A percentile compares a stretch with the other conserved stretches of the same genome.
phyloP scores from a whole-genome alignment of 352 stramenopile species.

The Pythium folliculosum region DNA sequence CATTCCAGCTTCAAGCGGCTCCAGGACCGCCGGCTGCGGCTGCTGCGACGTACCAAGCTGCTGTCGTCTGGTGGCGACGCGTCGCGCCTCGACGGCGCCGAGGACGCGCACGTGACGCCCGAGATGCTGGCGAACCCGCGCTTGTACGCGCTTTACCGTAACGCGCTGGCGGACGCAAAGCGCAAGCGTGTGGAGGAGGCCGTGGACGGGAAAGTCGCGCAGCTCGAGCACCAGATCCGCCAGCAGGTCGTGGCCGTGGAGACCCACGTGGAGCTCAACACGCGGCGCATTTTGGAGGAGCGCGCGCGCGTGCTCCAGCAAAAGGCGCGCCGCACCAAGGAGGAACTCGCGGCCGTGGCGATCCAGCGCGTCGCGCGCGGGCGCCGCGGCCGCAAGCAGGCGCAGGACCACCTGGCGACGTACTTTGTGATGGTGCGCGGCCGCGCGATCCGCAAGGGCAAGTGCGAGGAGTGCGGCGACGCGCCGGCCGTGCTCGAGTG shows the following conservation, averaged over 20 bases:
- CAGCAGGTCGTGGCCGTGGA: slow-evolving; percentile 50
- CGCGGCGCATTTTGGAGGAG: slow-evolving; percentile 43
- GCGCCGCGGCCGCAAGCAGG: slow-evolving; percentile 38
- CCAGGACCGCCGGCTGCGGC: slow-evolving; percentile 9
- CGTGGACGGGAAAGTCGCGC: slow-evolving; percentile 20
- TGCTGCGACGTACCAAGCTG: neutral
- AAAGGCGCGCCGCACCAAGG: slow-evolving; percentile 35
- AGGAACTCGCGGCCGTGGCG: slow-evolving; percentile 39
- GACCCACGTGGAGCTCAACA: slow-evolving; percentile 59
- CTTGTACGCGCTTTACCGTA: slow-evolving; percentile 43
- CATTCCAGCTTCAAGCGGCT: slow-evolving; percentile 21
- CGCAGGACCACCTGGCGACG: slow-evolving; percentile 49
- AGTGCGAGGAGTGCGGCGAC: slow-evolving; percentile 76
- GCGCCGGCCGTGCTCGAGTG: slow-evolving; percentile 67
- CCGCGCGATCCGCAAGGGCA: slow-evolving; percentile 62
- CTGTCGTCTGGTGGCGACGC: neutral
- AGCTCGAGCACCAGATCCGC: slow-evolving; percentile 39
- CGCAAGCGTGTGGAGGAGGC: slow-evolving; percentile 28
- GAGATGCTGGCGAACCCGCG: slow-evolving; percentile 51
- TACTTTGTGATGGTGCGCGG: slow-evolving; percentile 76
- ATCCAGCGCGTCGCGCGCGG: slow-evolving; percentile 64
- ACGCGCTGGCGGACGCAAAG: slow-evolving; percentile 17
- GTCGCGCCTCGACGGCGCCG: slow-evolving; percentile 9
- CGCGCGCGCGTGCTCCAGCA: slow-evolving; percentile 31
- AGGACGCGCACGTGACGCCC: slow-evolving; percentile 35